phyloP scores from a whole-genome alignment of 192 early-diverging fungal genomes.

The Entomortierella lignicola region DNA sequence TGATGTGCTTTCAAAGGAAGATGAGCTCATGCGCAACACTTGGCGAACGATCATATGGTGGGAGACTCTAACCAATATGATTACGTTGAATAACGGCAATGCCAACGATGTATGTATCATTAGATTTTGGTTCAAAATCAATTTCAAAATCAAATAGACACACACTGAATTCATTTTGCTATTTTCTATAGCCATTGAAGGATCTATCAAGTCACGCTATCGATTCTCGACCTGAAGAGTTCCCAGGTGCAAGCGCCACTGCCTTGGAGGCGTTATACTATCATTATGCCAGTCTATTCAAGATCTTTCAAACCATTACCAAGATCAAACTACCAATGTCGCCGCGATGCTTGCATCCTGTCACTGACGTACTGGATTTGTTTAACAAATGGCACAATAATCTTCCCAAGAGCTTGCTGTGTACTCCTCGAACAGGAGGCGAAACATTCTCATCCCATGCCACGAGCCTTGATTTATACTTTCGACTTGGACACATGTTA shows the following conservation, averaged over 20 bases:
- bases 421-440: slow-evolving; percentile 2
- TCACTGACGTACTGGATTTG: slow-evolving; percentile 20
- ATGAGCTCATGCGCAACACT: slow-evolving; percentile 31
- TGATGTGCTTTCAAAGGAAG: slow-evolving; percentile 11
- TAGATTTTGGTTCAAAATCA: too few relatives aligned
- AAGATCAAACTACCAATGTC: slow-evolving; percentile 34
- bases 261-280: neutral
- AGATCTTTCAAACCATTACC: slow-evolving; percentile 26
- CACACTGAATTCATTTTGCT: neutral
- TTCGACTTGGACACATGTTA: slow-evolving; percentile 36
- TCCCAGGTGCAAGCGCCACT: neutral
- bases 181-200: slow-evolving; percentile 11
- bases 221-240: slow-evolving; percentile 22
- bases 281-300: slow-evolving; percentile 29
- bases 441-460: slow-evolving; percentile 8
- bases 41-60: slow-evolving; percentile 27
- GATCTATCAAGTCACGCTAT: slow-evolving; percentile 14
- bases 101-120: slow-evolving; percentile 28
- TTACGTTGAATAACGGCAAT: neutral
- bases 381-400: slow-evolving; percentile 18
- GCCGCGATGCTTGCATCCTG: slow-evolving; percentile 16
- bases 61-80: slow-evolving; percentile 16
- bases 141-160: too few relatives aligned
- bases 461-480: slow-evolving; percentile 24
- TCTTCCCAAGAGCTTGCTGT: slow-evolving; percentile 20